Conservation (phyloP, 2,329 filamentous ascomycete genomes). For the Fusarium begoniae region DNA sequence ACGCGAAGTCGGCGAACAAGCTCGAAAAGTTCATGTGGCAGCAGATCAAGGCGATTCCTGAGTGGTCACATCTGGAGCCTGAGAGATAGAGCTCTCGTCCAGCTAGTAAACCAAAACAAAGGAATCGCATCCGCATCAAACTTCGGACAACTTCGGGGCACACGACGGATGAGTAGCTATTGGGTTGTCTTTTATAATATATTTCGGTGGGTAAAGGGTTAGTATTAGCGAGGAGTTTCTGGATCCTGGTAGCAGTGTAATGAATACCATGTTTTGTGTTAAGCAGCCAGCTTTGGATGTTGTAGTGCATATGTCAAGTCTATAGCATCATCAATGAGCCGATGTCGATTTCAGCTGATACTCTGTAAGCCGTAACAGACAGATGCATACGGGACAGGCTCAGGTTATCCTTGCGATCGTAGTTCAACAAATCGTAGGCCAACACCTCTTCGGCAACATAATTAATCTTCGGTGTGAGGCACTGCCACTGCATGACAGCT, state of each 20-base stretch:
- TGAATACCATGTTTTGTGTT: neutral
- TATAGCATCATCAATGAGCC: neutral
- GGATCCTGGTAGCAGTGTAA: neutral
- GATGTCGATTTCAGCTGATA: neutral
- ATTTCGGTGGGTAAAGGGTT: neutral
- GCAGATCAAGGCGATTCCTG: constrained; percentile 89
- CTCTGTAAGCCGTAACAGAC: neutral
- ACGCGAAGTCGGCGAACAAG: constrained; percentile 94
- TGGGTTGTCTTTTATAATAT: neutral
- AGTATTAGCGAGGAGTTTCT: constrained; percentile 37
- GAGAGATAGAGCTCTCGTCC: constrained; percentile 50
- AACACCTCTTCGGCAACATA: neutral
- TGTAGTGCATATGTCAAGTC: neutral
- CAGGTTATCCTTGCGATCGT: neutral
- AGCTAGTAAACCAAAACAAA: constrained; percentile 7
- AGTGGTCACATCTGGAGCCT: constrained; percentile 78
- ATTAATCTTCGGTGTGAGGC: neutral
- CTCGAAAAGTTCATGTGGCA: constrained; percentile 95
- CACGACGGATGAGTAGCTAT: neutral
- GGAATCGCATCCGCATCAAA: constrained; percentile 16
- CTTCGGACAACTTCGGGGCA: neutral
- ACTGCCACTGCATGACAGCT: neutral
- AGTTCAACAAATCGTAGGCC: neutral
- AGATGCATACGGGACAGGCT: neutral
- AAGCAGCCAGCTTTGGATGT: no score